These are phyloP conservation scores for Aspergillus diversus DNA, from an alignment of 495 filamentous ascomycete genomes.

Conservation along the genomic window DNA sequence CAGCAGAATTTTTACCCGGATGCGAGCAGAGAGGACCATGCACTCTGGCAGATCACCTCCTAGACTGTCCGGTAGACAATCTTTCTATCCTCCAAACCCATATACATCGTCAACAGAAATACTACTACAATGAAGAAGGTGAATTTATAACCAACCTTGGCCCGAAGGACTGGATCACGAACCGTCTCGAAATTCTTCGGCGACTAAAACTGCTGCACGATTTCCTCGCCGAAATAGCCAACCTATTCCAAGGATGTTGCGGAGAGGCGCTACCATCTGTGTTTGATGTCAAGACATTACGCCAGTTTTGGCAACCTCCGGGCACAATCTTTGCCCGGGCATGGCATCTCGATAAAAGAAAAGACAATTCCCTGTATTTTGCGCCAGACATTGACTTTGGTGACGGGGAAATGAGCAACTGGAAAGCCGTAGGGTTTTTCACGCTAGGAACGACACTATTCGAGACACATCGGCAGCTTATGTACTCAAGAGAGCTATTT, in stretches of 20 bases:
- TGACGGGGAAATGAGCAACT: slow-evolving; percentile 8
- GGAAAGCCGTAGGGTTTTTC: slow-evolving; percentile 7
- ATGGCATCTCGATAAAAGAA: slow-evolving; percentile 11
- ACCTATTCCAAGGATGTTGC: slow-evolving; percentile 9
- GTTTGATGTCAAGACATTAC: slow-evolving; percentile 9
- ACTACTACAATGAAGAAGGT: slow-evolving; percentile 6
- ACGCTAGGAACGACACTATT: slow-evolving; percentile 8
- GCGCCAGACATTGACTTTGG: slow-evolving; percentile 17
- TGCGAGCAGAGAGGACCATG: not conserved
- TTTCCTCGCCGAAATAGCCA: slow-evolving; percentile 13
- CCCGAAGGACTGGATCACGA: slow-evolving; percentile 4
- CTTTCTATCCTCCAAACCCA: slow-evolving; percentile 13
- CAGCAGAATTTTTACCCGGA: not conserved
- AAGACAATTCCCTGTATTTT: slow-evolving; percentile 1
- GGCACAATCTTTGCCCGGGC: slow-evolving; percentile 9
- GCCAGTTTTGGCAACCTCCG: slow-evolving; percentile 5
- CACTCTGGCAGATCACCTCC: slow-evolving; percentile 11
- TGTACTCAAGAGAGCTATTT: slow-evolving; percentile 8
- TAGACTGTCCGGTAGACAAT: slow-evolving; percentile 13
- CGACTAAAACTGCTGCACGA: slow-evolving; percentile 9
- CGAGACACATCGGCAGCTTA: slow-evolving; percentile 12
- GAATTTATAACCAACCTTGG: slow-evolving; percentile 9
- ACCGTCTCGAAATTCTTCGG: slow-evolving; percentile 10
- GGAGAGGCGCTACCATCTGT: not conserved
- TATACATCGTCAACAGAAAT: slow-evolving; percentile 8